Conservation (phyloP, 306 rosid species). For the Styphnolobium japonicum region DNA sequence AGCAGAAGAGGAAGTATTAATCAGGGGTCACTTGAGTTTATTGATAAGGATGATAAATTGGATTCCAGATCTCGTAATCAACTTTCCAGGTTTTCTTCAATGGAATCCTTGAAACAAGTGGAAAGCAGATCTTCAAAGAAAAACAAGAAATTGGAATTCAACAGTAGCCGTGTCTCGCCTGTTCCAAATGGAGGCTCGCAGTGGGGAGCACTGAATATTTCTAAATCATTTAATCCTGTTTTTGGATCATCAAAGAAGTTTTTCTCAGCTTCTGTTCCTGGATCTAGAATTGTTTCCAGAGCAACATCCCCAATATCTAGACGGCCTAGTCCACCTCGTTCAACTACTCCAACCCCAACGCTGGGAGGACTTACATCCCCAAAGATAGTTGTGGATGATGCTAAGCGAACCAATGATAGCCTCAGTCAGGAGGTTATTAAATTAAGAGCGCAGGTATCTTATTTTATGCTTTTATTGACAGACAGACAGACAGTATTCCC, state of each 20-base stretch:
- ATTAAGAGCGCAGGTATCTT: conserved; percentile 62
- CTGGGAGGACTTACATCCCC: conserved; percentile 78
- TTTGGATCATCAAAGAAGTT: conserved; percentile 79
- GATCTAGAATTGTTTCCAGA: conserved; percentile 77
- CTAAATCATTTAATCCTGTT: conserved; percentile 67
- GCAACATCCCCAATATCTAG: conserved; percentile 81
- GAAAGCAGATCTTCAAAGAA: conserved; percentile 61
- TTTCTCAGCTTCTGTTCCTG: conserved; percentile 81
- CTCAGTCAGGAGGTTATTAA: conserved; percentile 65
- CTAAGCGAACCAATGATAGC: conserved; percentile 55
- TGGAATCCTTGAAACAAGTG: conserved; percentile 66
- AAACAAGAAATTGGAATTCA: conserved; percentile 68
- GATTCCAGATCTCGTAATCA: conserved; percentile 58
- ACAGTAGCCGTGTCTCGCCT: conserved; percentile 71
- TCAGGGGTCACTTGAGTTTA: conserved; percentile 47
- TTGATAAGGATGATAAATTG: conserved; percentile 54
- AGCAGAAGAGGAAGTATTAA: conserved; percentile 70
- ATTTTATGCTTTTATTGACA: neutral
- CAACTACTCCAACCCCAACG: conserved; percentile 80
- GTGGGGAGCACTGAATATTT: conserved; percentile 60
- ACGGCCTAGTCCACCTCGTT: conserved; percentile 76
- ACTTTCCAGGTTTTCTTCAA: conserved; percentile 52
- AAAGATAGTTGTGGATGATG: conserved; percentile 57
- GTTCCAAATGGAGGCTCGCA: conserved; percentile 67
- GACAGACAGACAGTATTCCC: neutral